Percentiles rank a stretch among this genome's conserved stretches.
Conservation (phyloP, 2,329 filamentous ascomycete genomes). For the Lecanicillium sp. region DNA sequence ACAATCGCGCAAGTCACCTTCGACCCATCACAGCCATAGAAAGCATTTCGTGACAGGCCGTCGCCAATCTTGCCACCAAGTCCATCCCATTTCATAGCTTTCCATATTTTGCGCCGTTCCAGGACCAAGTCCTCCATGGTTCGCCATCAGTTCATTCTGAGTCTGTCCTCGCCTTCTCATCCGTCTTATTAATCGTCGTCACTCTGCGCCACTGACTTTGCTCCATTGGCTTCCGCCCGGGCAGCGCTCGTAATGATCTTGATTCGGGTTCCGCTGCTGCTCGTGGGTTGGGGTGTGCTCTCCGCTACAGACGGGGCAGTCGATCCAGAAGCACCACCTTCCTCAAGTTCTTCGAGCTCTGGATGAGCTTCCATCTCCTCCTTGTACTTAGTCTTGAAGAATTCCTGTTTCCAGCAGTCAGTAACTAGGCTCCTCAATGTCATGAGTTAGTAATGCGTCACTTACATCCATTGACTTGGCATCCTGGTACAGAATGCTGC, state of each 20-base stretch:
- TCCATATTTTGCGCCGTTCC: no score
- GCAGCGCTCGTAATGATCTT: conserved; percentile 51
- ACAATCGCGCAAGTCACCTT: conserved; percentile 4
- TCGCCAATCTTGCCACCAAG: conserved; percentile 5
- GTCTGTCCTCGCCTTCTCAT: conserved; percentile 10
- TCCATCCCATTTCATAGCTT: conserved; percentile 5
- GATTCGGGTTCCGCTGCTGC: conserved; percentile 58
- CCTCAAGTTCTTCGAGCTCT: conserved; percentile 49
- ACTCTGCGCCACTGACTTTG: conserved; percentile 36
- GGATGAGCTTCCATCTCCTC: conserved; percentile 46
- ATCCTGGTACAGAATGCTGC: conserved; percentile 84
- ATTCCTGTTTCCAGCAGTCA: conserved; percentile 35
- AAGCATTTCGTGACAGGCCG: background rate
- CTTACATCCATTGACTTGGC: conserved; percentile 87
- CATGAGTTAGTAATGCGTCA: background rate
- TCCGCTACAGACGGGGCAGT: conserved; percentile 47
- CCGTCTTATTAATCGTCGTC: conserved; percentile 39
- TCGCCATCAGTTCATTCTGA: conserved; percentile 4
- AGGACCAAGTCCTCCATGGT: conserved; percentile 1
- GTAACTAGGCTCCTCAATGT: conserved; percentile 1
- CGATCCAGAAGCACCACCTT: conserved; percentile 30
- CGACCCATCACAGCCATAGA: background rate
- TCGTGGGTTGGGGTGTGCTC: conserved; percentile 60
- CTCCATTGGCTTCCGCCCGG: conserved; percentile 27
- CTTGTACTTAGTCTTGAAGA: conserved; percentile 45